Conservation (phyloP, 2,329 filamentous ascomycete genomes). For the Trichoderma endophyticum region DNA sequence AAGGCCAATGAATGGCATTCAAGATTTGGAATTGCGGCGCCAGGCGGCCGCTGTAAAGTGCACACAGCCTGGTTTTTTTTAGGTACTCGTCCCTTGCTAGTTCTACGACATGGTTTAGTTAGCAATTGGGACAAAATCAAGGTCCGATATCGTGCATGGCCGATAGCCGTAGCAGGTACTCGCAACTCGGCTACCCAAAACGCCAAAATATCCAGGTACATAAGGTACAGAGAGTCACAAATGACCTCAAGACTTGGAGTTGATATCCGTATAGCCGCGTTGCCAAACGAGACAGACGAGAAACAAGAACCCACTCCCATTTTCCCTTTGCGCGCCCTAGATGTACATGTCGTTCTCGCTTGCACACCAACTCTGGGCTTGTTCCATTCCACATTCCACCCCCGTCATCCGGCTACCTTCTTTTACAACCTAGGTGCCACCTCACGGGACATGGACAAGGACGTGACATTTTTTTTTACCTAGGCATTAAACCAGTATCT, state of each 20-base stretch:
- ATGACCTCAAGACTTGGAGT: not conserved
- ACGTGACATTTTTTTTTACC: not conserved
- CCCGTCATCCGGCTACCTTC: not conserved
- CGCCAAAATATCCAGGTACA: not conserved
- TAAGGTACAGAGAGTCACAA: not conserved
- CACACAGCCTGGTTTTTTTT: not conserved
- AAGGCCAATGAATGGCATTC: not conserved
- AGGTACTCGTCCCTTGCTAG: not conserved
- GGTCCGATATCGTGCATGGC: not conserved
- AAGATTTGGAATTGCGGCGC: not conserved
- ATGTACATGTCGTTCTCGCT: not conserved
- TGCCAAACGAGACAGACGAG: not conserved
- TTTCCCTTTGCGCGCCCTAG: not conserved
- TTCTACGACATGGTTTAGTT: not conserved
- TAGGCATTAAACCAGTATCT: not conserved
- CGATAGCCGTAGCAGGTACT: not conserved
- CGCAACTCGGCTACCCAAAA: not conserved
- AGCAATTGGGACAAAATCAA: not conserved
- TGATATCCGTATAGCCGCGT: not conserved
- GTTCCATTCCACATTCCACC: not conserved
- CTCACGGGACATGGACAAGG: not conserved
- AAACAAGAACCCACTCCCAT: not conserved
- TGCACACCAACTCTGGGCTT: not conserved
- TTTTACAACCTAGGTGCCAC: slow-evolving; percentile 9
- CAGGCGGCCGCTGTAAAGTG: not conserved